These are phyloP conservation scores for Cetradonia linearis DNA, from an alignment of 495 filamentous ascomycete genomes.

Conservation along the genomic window DNA sequence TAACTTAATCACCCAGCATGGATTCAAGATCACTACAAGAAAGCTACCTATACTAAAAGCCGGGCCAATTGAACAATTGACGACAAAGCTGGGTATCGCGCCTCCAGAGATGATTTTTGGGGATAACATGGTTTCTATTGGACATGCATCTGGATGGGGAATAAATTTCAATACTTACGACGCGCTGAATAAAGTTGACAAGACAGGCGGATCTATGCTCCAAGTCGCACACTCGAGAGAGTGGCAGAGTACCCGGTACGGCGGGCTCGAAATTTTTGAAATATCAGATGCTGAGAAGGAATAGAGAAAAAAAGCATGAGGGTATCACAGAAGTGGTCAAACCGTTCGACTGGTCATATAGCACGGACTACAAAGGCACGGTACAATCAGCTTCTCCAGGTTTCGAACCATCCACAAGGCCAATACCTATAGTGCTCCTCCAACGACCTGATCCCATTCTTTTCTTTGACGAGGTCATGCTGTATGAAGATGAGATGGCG, in stretches of 20 bases:
- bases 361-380: conserved; percentile 71
- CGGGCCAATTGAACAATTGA: conserved; percentile 80
- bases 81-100: conserved; percentile 63
- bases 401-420: conserved; percentile 43
- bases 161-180: conserved; percentile 75
- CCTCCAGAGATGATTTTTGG: conserved; percentile 99
- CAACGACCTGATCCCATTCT: conserved; percentile 82
- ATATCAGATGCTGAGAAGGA: conserved; percentile 21
- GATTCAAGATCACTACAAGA: conserved; percentile 63
- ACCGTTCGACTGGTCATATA: conserved; percentile 97
- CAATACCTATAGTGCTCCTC: conserved; percentile 76
- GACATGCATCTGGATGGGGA: conserved; percentile 63
- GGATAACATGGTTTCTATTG: conserved; percentile 71
- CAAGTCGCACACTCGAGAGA: conserved; percentile 84
- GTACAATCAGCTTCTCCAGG: conserved; percentile 28
- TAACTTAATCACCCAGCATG: conserved; percentile 39
- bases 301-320: conserved; percentile 70
- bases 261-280: conserved; percentile 13
- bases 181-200: conserved; percentile 83
- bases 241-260: conserved; percentile 72
- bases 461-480: conserved; percentile 86
- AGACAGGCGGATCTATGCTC: conserved; percentile 81
- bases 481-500: conserved; percentile 95
- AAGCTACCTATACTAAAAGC: conserved; percentile 90
- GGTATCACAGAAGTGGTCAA: conserved; percentile 89